These are phyloP conservation scores for Sutorius australiensis DNA, from an alignment of 768 basidiomycete species.

Conservation along the genomic window DNA sequence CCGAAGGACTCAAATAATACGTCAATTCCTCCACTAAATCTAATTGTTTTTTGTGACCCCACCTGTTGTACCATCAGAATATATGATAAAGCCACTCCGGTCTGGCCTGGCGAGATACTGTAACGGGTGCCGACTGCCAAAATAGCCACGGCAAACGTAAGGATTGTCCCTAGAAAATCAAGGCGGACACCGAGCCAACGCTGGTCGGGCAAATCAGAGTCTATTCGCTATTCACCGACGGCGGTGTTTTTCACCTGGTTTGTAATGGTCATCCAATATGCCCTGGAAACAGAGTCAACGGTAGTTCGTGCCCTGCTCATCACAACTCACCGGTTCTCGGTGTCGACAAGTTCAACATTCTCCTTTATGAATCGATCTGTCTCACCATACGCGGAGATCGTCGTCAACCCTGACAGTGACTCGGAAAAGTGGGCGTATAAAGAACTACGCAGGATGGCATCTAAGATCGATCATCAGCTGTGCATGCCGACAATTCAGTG, in stretches of 20 bases:
- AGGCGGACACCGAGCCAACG: constrained; percentile 87
- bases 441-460: constrained; percentile 81
- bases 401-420: constrained; percentile 79
- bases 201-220: constrained; percentile 28
- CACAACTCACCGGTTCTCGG: constrained; percentile 69
- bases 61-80: constrained; percentile 77
- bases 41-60: constrained; percentile 20
- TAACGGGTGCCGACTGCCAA: constrained; percentile 73
- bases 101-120: constrained; percentile 74
- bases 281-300: constrained; percentile 34
- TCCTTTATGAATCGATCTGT: constrained; percentile 68
- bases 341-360: constrained; percentile 71
- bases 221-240: neutral
- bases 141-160: constrained; percentile 78
- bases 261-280: constrained; percentile 82
- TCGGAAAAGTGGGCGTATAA: constrained; percentile 93
- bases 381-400: constrained; percentile 87
- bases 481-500: neutral
- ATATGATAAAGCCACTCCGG: constrained; percentile 73
- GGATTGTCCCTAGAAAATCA: constrained; percentile 71
- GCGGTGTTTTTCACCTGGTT: constrained; percentile 54
- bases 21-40: neutral
- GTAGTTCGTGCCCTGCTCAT: neutral
- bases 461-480: constrained; percentile 30
- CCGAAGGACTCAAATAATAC: constrained; percentile 48